Evolutionary conservation across 306 rosid genomes (phyloP).

Genomic region (Medicago arabica): DNA sequence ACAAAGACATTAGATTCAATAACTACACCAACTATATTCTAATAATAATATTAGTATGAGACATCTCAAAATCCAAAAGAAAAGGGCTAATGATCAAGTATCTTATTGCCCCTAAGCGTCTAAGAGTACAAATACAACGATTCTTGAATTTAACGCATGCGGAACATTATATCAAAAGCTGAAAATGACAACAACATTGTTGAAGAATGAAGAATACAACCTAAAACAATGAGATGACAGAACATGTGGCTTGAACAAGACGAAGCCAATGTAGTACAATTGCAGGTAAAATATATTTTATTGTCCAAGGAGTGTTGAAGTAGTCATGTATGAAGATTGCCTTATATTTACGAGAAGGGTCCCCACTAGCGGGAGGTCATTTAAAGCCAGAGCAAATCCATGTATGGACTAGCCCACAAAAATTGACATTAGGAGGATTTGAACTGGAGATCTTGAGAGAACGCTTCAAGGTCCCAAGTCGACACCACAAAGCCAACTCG

Average conservation of each 20-base stretch:
- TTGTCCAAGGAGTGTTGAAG: constrained; percentile 42
- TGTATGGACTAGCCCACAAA: too few species aligned
- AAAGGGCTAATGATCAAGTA: too few species aligned
- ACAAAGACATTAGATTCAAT: background rate
- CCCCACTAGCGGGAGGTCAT: background rate
- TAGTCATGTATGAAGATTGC: constrained; percentile 43
- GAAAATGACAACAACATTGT: background rate
- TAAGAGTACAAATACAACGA: too few species aligned
- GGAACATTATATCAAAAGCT: too few species aligned
- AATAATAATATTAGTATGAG: background rate
- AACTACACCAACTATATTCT: background rate
- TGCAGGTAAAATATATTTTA: constrained; percentile 27
- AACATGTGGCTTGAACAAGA: constrained; percentile 35
- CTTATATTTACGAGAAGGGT: constrained; percentile 26
- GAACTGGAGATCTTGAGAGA: too few species aligned
- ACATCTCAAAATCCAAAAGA: too few species aligned
- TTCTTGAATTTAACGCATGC: too few species aligned
- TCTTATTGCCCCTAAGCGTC: too few species aligned
- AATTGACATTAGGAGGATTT: too few species aligned
- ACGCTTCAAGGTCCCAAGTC: too few species aligned
- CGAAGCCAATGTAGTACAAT: constrained; percentile 32
- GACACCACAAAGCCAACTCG: too few species aligned
- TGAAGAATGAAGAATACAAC: background rate
- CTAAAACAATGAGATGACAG: constrained; percentile 28
- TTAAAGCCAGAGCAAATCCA: too few species aligned